A percentile compares a stretch with the other conserved stretches of the same genome.
phyloP scores from a whole-genome alignment of 257 asterid species.

The Jasminum sambac region DNA sequence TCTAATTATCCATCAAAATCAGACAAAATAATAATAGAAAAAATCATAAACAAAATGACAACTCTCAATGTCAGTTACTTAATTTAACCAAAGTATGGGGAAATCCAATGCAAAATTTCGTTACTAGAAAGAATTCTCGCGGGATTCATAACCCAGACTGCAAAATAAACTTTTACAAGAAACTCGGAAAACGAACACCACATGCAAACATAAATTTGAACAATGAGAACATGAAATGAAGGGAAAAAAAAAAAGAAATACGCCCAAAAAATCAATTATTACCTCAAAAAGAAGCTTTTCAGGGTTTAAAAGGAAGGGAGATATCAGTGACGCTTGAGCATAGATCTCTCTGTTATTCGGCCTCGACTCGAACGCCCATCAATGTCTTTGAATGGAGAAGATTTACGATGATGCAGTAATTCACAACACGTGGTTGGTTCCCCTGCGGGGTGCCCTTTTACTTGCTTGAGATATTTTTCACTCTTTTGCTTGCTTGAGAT shows the following conservation, averaged over 20 bases:
- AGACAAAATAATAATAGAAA: not conserved
- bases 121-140: not conserved
- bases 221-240: not conserved
- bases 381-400: not conserved
- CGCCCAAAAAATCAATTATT: not conserved
- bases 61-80: not conserved
- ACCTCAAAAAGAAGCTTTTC: not conserved
- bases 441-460: not conserved
- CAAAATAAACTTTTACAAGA: not conserved
- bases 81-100: not conserved
- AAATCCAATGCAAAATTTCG: not conserved
- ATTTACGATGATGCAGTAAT: not conserved
- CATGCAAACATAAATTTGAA: not conserved
- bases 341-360: not conserved
- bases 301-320: not conserved
- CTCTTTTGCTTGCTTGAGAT: too few species aligned
- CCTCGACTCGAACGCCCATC: not conserved
- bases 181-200: not conserved
- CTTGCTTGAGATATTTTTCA: too few species aligned
- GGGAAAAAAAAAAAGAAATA: not conserved
- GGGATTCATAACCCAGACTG: not conserved
- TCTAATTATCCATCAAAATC: not conserved
- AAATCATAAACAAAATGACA: not conserved
- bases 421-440: not conserved
- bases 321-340: not conserved